Conservation (phyloP, 805 yeast genomes). For the Groenewaldozyma salmanticensis region DNA sequence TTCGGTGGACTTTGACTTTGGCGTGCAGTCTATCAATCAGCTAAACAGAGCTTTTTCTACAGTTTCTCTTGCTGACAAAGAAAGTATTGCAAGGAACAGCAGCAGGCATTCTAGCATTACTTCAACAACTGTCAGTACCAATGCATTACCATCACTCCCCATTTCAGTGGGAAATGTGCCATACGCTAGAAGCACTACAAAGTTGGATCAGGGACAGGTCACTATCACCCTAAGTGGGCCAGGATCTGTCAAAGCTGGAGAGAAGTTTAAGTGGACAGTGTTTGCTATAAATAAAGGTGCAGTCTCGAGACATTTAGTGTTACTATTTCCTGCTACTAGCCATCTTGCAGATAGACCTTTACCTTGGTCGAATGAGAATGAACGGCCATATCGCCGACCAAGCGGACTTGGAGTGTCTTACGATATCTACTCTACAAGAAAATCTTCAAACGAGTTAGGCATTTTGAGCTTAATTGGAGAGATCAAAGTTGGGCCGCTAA, state of each 20-base stretch:
- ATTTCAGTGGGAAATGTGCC: no score
- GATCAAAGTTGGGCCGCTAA: conserved; percentile 50
- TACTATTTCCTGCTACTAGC: conserved; percentile 34
- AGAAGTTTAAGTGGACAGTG: conserved; percentile 50
- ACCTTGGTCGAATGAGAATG: neutral
- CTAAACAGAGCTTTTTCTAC: neutral
- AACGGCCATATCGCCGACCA: neutral
- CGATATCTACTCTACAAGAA: conserved; percentile 30
- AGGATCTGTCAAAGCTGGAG: conserved; percentile 50
- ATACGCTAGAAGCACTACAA: conserved; percentile 4
- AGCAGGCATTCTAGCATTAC: conserved; percentile 1
- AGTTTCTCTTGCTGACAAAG: neutral
- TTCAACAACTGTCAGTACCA: conserved; percentile 5
- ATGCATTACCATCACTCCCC: conserved; percentile 10
- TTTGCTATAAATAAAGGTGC: conserved; percentile 54
- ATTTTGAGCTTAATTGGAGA: conserved; percentile 57
- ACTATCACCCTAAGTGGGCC: conserved; percentile 54
- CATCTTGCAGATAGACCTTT: conserved; percentile 26
- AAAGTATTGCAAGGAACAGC: neutral
- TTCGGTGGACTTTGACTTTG: conserved; percentile 22
- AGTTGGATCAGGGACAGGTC: conserved; percentile 24
- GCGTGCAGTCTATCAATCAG: no score
- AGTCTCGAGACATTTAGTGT: conserved; percentile 32
- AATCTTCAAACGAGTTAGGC: conserved; percentile 40
- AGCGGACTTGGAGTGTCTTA: conserved; percentile 18